Conservation (phyloP, 2,329 filamentous ascomycete genomes). For the Ophiosphaerella herpotricha region DNA sequence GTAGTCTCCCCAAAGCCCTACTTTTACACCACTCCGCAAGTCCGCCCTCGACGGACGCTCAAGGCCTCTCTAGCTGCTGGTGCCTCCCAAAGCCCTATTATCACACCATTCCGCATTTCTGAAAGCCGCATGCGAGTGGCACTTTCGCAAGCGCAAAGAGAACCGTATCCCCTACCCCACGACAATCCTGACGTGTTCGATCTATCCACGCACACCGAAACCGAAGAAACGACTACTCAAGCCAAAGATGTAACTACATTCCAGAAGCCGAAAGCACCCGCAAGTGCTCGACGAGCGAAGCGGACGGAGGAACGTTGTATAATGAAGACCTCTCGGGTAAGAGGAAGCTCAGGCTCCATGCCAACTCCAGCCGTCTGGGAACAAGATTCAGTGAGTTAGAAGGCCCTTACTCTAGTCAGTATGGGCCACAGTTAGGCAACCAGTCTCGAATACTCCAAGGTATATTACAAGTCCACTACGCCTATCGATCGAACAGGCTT, state of each 20-base stretch:
- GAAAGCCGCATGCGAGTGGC: no score
- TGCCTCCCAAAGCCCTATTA: no score
- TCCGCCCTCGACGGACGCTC: no score
- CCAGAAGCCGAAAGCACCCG: slow-evolving; percentile 17
- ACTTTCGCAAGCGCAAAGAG: no score
- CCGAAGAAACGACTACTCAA: slow-evolving; percentile 6
- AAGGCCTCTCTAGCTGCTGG: no score
- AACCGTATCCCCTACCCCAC: no score
- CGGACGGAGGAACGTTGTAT: slow-evolving; percentile 24
- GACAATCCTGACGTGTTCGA: no score
- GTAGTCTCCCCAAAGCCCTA: no score
- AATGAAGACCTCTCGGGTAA: slow-evolving; percentile 1
- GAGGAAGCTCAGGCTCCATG: not conserved
- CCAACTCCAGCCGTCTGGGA: not conserved
- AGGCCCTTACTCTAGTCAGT: slow-evolving; percentile 4
- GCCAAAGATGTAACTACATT: slow-evolving; percentile 9
- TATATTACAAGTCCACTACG: slow-evolving; percentile 28
- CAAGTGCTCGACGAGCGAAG: slow-evolving; percentile 22
- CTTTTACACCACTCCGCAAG: no score
- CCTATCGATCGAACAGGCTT: slow-evolving; percentile 51
- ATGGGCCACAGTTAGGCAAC: slow-evolving; percentile 4
- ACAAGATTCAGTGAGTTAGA: not conserved
- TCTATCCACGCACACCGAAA: slow-evolving; percentile 2
- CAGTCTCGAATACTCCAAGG: slow-evolving; percentile 24
- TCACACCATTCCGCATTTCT: no score